These are phyloP conservation scores for Kwoniella dendrophila DNA, from an alignment of 768 basidiomycete genomes.

Conservation along the genomic window DNA sequence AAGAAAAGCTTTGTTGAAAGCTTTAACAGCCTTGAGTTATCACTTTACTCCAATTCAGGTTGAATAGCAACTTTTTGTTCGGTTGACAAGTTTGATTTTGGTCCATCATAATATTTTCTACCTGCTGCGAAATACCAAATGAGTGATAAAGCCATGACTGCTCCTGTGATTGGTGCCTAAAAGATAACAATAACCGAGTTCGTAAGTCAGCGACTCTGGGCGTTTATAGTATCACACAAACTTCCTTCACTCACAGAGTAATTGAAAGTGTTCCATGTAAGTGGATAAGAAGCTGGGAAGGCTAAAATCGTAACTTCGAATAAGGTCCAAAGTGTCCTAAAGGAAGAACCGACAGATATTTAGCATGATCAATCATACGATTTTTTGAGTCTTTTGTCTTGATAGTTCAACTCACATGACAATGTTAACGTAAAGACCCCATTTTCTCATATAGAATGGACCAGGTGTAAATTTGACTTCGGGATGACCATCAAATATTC, in stretches of 20 bases:
- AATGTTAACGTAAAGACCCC: conserved; percentile 38
- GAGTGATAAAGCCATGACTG: conserved; percentile 30
- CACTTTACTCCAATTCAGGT: neutral
- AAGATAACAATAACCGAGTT: conserved; percentile 3
- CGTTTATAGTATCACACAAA: neutral
- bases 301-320: conserved; percentile 50
- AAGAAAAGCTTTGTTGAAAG: conserved; percentile 19
- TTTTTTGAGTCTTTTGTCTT: no score
- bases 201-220: neutral
- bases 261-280: conserved; percentile 59
- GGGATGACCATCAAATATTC: conserved; percentile 70
- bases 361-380: neutral
- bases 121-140: conserved; percentile 27
- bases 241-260: conserved; percentile 32
- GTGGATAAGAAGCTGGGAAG: conserved; percentile 69
- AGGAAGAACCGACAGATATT: neutral
- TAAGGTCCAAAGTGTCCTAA: conserved; percentile 36
- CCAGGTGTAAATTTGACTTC: conserved; percentile 83
- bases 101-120: conserved; percentile 27
- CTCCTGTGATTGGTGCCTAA: conserved; percentile 28
- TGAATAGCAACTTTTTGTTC: conserved; percentile 3
- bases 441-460: conserved; percentile 76
- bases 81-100: conserved; percentile 20
- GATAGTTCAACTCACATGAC: conserved; percentile 35
- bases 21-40: neutral